Conservation (phyloP, 2,329 filamentous ascomycete species). For the Zymoseptoria crescenta region DNA sequence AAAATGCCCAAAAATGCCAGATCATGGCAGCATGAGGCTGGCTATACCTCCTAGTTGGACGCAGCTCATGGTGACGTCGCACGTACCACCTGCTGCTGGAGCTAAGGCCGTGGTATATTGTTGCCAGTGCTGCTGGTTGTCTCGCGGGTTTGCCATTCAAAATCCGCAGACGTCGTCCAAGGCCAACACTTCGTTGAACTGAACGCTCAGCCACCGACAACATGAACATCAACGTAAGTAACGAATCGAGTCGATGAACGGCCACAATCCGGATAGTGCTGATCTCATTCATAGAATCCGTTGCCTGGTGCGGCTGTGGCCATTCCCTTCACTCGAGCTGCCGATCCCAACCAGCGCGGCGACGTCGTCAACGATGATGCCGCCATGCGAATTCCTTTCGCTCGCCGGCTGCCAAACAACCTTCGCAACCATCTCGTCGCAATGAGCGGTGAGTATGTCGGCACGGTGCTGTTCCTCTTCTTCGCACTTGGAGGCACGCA, state of each 20-base stretch:
- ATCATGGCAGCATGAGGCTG: neutral
- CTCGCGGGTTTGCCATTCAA: neutral
- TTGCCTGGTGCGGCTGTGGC: slow-evolving; percentile 22
- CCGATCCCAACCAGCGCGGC: slow-evolving; percentile 16
- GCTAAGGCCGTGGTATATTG: neutral
- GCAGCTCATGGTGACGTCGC: neutral
- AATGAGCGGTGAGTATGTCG: slow-evolving; percentile 35
- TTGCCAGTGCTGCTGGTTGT: neutral
- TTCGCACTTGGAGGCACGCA: slow-evolving; percentile 39
- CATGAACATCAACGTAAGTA: slow-evolving; percentile 24
- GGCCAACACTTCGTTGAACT: neutral
- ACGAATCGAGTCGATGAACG: neutral
- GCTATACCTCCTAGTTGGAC: neutral
- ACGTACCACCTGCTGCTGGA: neutral
- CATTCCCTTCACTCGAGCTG: slow-evolving; percentile 28
- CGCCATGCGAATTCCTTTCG: slow-evolving; percentile 23
- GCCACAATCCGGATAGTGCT: neutral
- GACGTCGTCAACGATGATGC: slow-evolving; percentile 17
- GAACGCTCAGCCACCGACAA: neutral
- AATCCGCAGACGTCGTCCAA: neutral
- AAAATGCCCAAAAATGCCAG: neutral
- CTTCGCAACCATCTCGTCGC: slow-evolving; percentile 28
- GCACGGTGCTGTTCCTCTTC: slow-evolving; percentile 40
- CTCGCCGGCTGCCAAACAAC: slow-evolving; percentile 19
- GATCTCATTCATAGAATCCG: slow-evolving; percentile 2